Evolutionary conservation across 2,329 filamentous ascomycete genomes (phyloP), one percentile per base, ranked within the genome.

Genomic region (Colletotrichum sp.): DNA sequence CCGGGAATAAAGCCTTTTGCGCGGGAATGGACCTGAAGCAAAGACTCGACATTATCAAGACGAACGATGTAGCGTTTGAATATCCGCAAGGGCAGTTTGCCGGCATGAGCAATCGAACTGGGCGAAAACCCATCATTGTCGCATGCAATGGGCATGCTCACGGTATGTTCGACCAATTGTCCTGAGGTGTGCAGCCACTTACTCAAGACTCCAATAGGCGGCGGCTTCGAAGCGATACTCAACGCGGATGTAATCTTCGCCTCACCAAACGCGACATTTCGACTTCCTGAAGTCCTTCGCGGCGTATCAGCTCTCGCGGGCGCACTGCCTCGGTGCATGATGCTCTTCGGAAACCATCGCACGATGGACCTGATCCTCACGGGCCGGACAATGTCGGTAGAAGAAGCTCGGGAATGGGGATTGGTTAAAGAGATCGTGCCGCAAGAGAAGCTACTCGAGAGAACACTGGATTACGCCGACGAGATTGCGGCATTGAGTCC

Each of bases 181-280:
- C 25, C 11, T 30, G 52, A 72, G 71, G 80, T 80, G 39, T 15
- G 13, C 30, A 13, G 48, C 7, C 4, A 28, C 25, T 55, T 27
- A 52, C 9, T 36, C n/a, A 4, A 52, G n/a, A n/a, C 13, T 8
- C 6, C 4, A 13, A 5, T n/a, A 82, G 80, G 80, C n/a, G 82
- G 82, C 32, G 82, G 82, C 0, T 81, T 82, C 74, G 82, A 83
- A 68, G 81, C 83, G 8, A 78, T 82, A 4, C 76, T 84, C 22
- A 84, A 92, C 79, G 87, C 86, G 77, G 91, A 93, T 81, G 85
- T 93, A 59, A 87, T 91, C n/a, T 83, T 93, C 34, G 90, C 90
- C 6, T 86, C 88, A 0, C 82, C 85, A 0, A 85, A 83, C 32
- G 90, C 90, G 1, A 86, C 84, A 6, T 92, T 93, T 77, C 85